These are phyloP conservation scores for Umbelopsis isabellina DNA, from an alignment of 192 early-diverging fungal genomes.

Conservation along the genomic window DNA sequence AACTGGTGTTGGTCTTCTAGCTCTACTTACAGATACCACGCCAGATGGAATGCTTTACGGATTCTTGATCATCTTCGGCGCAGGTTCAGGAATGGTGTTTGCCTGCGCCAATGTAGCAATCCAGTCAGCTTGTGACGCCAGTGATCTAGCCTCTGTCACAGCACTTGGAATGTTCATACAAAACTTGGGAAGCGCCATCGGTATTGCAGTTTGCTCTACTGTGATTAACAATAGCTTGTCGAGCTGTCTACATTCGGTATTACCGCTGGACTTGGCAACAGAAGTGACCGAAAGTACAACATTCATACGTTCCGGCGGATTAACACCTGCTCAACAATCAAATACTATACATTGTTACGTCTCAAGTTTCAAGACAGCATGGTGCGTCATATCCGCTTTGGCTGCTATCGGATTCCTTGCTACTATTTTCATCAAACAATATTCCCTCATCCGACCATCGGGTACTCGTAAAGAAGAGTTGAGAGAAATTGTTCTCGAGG, in stretches of 20 bases:
- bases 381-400: slow-evolving; percentile 15
- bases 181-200: slow-evolving; percentile 33
- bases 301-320: slow-evolving; percentile 12
- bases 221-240: slow-evolving; percentile 19
- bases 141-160: slow-evolving; percentile 29
- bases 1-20: slow-evolving; percentile 65
- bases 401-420: slow-evolving; percentile 23
- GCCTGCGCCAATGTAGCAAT: slow-evolving; percentile 26
- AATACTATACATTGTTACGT: slow-evolving; percentile 10
- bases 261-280: slow-evolving; percentile 7
- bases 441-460: background rate
- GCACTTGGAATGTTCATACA: slow-evolving; percentile 29
- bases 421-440: slow-evolving; percentile 27
- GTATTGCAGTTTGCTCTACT: slow-evolving; percentile 26
- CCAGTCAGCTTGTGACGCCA: slow-evolving; percentile 23
- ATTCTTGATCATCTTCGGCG: slow-evolving; percentile 7
- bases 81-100: slow-evolving; percentile 29
- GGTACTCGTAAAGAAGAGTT: background rate
- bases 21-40: slow-evolving; percentile 47
- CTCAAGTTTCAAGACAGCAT: slow-evolving; percentile 3
- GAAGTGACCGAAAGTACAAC: slow-evolving; percentile 10
- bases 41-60: slow-evolving; percentile 14
- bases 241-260: background rate
- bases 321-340: background rate
- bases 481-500: background rate